Percentiles rank a stretch among this genome's conserved stretches.
These are phyloP conservation scores for Bidens hawaiensis DNA, from an alignment of 140 eudicot species.

Conservation along the genomic window DNA sequence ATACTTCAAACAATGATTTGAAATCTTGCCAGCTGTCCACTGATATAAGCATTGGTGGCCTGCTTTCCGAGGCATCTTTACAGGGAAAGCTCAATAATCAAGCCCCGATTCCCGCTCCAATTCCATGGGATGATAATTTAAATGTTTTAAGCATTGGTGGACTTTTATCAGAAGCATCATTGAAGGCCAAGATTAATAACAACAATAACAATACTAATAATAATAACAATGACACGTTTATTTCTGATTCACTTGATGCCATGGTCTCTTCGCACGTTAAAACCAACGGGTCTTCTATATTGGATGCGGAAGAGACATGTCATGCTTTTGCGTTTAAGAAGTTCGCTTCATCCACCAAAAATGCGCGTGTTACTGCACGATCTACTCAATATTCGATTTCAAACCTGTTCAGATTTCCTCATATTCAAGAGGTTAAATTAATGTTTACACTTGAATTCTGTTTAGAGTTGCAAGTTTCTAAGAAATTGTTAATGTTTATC, in stretches of 20 bases:
- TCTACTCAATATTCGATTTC: slow-evolving; percentile 32
- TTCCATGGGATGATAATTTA: slow-evolving; percentile 51
- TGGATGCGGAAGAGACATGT: slow-evolving; percentile 95
- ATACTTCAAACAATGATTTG: slow-evolving; percentile 11
- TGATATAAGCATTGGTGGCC: slow-evolving; percentile 55
- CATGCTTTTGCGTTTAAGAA: slow-evolving; percentile 70
- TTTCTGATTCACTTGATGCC: slow-evolving; percentile 50
- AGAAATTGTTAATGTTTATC: slow-evolving; percentile 6
- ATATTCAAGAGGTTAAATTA: slow-evolving; percentile 35
- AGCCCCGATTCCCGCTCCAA: slow-evolving; percentile 16
- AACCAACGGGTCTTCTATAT: slow-evolving; percentile 48
- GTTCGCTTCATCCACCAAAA: slow-evolving; percentile 32
- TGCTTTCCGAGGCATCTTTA: slow-evolving; percentile 66
- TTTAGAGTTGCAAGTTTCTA: not conserved
- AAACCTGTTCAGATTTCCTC: slow-evolving; percentile 38
- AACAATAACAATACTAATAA: slow-evolving; percentile 13
- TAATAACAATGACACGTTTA: slow-evolving; percentile 21
- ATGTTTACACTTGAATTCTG: not conserved
- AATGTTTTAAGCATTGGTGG: slow-evolving; percentile 74
- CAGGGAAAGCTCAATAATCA: slow-evolving; percentile 36
- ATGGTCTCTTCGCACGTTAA: slow-evolving; percentile 28
- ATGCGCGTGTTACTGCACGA: slow-evolving; percentile 33
- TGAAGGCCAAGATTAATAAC: slow-evolving; percentile 43
- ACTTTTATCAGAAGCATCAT: slow-evolving; percentile 68
- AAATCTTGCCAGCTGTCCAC: slow-evolving; percentile 21